Percentiles rank a stretch among this genome's conserved stretches.
Evolutionary conservation across 1,284 basidiomycete genomes (phyloP).

Genomic region (Sphaerobolus stellatus): DNA sequence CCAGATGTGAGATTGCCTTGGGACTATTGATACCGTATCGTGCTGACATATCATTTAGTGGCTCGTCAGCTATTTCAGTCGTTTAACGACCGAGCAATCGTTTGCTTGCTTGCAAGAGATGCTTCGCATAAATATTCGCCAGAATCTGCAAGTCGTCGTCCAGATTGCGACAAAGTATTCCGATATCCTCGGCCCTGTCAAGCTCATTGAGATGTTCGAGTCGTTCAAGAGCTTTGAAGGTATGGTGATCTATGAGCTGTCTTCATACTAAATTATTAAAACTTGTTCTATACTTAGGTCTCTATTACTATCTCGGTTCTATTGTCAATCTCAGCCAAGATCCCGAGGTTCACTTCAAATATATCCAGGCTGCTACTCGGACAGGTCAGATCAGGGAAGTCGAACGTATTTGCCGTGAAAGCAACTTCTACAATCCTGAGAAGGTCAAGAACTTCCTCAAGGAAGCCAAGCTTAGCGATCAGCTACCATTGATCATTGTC

Average conservation of each 20-base stretch:
- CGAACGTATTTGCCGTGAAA: conserved; percentile 97
- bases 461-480: conserved; percentile 95
- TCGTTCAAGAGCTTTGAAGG: conserved; percentile 97
- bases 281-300: conserved; percentile 47
- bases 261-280: not conserved
- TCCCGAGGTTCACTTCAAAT: conserved; percentile 99
- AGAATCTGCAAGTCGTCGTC: conserved; percentile 95
- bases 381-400: conserved; percentile 99
- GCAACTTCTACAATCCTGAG: conserved; percentile 97
- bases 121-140: conserved; percentile 95
- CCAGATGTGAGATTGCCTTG: conserved; percentile 61
- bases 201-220: conserved; percentile 99
- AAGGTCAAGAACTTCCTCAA: conserved; percentile 99
- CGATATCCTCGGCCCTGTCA: conserved; percentile 94
- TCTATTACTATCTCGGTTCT: conserved; percentile 98
- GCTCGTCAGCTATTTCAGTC: conserved; percentile 98
- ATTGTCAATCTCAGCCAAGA: conserved; percentile 97
- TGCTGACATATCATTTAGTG: conserved; percentile 54
- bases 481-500: conserved; percentile 98
- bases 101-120: conserved; percentile 97
- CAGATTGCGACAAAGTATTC: conserved; percentile 99
- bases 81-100: conserved; percentile 97
- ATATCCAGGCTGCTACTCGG: conserved; percentile 98
- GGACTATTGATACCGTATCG: not conserved
- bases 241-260: conserved; percentile 23